phyloP scores from a whole-genome alignment of 2,329 filamentous ascomycete species.

The Venturia effusa region DNA sequence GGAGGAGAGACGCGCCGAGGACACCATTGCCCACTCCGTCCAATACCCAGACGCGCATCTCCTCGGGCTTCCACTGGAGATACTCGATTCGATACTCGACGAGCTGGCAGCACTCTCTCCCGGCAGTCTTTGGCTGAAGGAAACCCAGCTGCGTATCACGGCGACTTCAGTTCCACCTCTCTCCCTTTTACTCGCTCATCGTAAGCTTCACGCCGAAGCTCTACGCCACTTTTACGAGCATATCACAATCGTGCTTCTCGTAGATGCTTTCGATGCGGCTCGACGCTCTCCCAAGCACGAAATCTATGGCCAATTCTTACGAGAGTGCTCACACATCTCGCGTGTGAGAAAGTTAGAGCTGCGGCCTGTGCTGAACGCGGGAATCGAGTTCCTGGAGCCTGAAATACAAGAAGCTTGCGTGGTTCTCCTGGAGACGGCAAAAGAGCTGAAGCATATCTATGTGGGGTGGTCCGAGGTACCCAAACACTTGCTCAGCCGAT shows the following conservation, averaged over 20 bases:
- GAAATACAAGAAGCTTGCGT: background rate
- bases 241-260: background rate
- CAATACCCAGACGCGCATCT: conserved; percentile 1
- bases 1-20: background rate
- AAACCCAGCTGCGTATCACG: background rate
- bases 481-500: no score
- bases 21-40: background rate
- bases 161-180: background rate
- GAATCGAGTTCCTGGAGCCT: background rate
- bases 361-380: background rate
- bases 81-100: background rate
- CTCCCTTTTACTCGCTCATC: background rate
- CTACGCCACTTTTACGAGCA: background rate
- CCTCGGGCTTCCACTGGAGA: background rate
- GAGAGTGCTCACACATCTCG: background rate
- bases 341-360: background rate
- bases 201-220: background rate
- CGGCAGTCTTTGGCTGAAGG: background rate
- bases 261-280: background rate
- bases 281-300: background rate
- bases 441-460: background rate
- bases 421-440: background rate
- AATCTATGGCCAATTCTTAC: background rate
- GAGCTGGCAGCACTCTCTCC: background rate
- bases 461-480: background rate